Conservation (phyloP, 2,329 filamentous ascomycete species). For the Pseudogymnoascus pannorum region DNA sequence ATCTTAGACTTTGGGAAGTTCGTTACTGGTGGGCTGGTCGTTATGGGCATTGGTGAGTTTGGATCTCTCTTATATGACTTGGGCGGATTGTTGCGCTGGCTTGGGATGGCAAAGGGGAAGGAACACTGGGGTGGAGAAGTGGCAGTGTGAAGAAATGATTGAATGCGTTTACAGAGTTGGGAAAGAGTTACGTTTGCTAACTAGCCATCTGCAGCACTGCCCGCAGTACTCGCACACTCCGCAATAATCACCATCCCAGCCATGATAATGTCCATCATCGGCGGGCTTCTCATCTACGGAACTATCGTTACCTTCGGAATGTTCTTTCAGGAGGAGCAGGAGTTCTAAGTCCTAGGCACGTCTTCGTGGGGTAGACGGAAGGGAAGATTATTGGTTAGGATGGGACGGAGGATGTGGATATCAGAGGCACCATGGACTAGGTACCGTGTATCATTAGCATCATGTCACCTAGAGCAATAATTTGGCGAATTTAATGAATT, state of each 20-base stretch:
- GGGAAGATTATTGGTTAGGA: neutral
- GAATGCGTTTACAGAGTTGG: neutral
- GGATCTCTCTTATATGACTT: neutral
- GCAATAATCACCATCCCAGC: slow-evolving; percentile 74
- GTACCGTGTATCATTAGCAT: slow-evolving; percentile 8
- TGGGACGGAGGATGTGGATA: neutral
- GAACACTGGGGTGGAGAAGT: neutral
- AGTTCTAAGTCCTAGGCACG: slow-evolving; percentile 54
- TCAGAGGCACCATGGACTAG: neutral
- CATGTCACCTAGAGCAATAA: neutral
- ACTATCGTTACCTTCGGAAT: slow-evolving; percentile 97
- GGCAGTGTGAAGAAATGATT: neutral
- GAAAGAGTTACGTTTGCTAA: neutral
- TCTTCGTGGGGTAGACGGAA: neutral
- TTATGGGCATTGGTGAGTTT: slow-evolving; percentile 90
- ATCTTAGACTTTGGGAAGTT: slow-evolving; percentile 92
- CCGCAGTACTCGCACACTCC: slow-evolving; percentile 80
- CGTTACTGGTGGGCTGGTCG: slow-evolving; percentile 87
- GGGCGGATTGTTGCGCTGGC: neutral
- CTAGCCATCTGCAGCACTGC: slow-evolving; percentile 56
- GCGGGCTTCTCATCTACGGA: slow-evolving; percentile 89
- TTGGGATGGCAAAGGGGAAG: neutral
- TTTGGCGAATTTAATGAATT: slow-evolving; percentile 6
- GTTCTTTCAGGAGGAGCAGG: slow-evolving; percentile 97
- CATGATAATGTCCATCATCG: slow-evolving; percentile 91